Evolutionary conservation across 1,284 basidiomycete genomes (phyloP), one percentile per base, ranked within the genome.

Genomic region (Schizophyllum commune): DNA sequence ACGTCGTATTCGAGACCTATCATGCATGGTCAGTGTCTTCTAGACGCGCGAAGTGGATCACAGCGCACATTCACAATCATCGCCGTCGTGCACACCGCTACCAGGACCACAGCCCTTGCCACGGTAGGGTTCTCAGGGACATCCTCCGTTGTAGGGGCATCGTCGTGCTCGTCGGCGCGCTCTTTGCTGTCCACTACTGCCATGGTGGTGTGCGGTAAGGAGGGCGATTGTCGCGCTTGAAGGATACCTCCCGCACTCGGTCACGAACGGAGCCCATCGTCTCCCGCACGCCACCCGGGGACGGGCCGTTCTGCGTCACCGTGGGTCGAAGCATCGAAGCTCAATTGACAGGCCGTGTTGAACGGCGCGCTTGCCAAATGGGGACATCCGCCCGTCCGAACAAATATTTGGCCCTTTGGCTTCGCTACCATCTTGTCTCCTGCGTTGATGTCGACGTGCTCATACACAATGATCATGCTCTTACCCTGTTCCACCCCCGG

Each of bases 51-150:
- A 21, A 13, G 2, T 20, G 19, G 53, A 3, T 3, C 13, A 4
- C 13, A n/a, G 19, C 81, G 51, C 39, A 84, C 81, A 68, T 82
- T 83, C 60, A 83, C 73, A 17, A 86, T 70, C 82, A 86, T 79
- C 2, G 77, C 78, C 58, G 77, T 72, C 0, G 84, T 83, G 62
- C 79, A 79, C 2, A 79, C 77, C 9, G 73, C 65, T 13, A 85
- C 80, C 17, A 85, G 72, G 21, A 76, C 69, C 15, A 79, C 66
- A 6, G 79, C 19, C 19, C 27, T 55, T 8, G 39, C 39, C 13
- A 47, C 13, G 9, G 13, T 47, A 4, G 39, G 39, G 13, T 47
- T 47, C 39, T 11, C 17, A 27, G 27, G 27, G 27, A 27, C 27
- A 3, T 11, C 39, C 39, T 11, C 39, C 39, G 39, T 17, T 17